Evolutionary conservation across 257 asterid species (phyloP).

Genomic region (Nicotiana tomentosiformis): DNA sequence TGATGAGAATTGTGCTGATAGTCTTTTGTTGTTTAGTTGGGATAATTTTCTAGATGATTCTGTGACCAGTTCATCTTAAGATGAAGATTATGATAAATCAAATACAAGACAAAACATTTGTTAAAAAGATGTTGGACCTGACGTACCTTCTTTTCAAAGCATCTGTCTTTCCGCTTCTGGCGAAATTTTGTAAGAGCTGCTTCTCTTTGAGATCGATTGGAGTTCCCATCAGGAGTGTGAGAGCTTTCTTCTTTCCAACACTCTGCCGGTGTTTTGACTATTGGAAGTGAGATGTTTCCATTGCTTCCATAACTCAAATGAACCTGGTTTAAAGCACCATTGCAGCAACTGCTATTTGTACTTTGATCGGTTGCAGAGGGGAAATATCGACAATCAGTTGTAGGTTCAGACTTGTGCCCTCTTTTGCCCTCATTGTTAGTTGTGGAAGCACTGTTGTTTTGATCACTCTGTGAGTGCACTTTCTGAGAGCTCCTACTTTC

Average conservation of each 20-base stretch:
- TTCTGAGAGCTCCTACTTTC: conserved; percentile 33
- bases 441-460: conserved; percentile 27
- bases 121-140: not conserved
- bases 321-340: conserved; percentile 31
- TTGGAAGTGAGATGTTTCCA: conserved; percentile 24
- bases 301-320: conserved; percentile 30
- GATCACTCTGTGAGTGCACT: conserved; percentile 28
- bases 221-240: conserved; percentile 35
- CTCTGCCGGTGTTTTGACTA: conserved; percentile 27
- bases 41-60: not conserved
- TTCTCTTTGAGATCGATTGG: conserved; percentile 66
- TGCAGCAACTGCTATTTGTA: conserved; percentile 50
- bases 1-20: not conserved
- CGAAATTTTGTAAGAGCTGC: conserved; percentile 90
- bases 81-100: not conserved
- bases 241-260: conserved; percentile 44
- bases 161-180: conserved; percentile 83
- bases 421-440: conserved; percentile 38
- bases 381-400: conserved; percentile 34
- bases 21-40: not conserved
- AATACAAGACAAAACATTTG: not conserved
- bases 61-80: not conserved
- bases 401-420: conserved; percentile 31
- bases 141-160: conserved; percentile 91
- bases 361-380: conserved; percentile 58